Base-by-base conservation (phyloP, 257 asterid genomes). In the Cinchona pubescens region DNA sequence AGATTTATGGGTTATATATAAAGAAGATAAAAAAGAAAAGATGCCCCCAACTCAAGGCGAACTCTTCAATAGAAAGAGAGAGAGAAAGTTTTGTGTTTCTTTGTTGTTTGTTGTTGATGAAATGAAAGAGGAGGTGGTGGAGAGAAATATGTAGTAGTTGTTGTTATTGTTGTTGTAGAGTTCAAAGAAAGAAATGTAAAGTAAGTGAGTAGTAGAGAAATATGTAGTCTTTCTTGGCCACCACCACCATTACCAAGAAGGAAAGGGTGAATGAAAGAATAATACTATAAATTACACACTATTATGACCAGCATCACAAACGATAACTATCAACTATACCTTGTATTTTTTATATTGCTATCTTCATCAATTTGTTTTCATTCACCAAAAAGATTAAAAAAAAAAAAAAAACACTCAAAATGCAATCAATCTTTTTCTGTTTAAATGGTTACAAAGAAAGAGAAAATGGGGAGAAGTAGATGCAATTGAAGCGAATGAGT, bases 401-500 rank as follows among this genome's bases (percentile, higher is more conserved):
- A 19, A 19, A 53, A 53, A 6, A 21, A 21, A 7, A 53, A 21
- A 53, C 5, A 6, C 27, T 0, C 10, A 49, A 40, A 27, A 27
- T 58, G 23, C 3, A 18, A 27, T 16, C 19, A 18, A 35, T 34
- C 19, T n/a, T 69, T n/a, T 53, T 18, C 56, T 3, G 56, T 63
- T 46, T 19, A 66, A 46, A 60, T 79, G 83, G 74, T 51, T 79
- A 37, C 40, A 64, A 43, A 56, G 65, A 34, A 55, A 53, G 21
- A 77, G 56, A 46, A 1, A 60, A 76, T 15, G 71, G 38, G 59
- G 34, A 2, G 14, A 55, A 16, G 43, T 46, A 72, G 84, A 76
- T 77, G 84, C 74, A 70, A 49, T 77, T 67, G 75, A 74, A 69
- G n/a, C n/a, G 83, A 82, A 76, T 60, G 70, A 76, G 83, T 72